phyloP scores from a whole-genome alignment of 345 rosid species.

The Gynandropsis gynandra region DNA sequence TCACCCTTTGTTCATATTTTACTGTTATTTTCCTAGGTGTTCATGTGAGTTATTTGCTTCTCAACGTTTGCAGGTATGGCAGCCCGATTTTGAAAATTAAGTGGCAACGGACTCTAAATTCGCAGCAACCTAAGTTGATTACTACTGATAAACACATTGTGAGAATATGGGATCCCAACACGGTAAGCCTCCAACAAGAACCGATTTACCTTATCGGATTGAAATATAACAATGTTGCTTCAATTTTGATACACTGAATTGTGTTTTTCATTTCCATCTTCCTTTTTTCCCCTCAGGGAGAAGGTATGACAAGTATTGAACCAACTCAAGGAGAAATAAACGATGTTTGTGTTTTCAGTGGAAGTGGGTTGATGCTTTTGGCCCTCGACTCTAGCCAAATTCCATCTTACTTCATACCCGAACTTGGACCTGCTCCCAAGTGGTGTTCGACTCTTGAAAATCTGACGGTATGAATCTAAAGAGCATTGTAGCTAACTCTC shows the following conservation, averaged over 20 bases:
- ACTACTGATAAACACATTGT: conserved; percentile 80
- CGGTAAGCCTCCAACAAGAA: conserved; percentile 36
- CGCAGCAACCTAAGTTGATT: conserved; percentile 65
- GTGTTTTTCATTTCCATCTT: conserved; percentile 7
- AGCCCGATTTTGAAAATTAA: conserved; percentile 81
- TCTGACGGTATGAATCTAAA: conserved; percentile 47
- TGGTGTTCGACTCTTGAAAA: conserved; percentile 84
- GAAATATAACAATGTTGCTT: not conserved
- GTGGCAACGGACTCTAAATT: conserved; percentile 82
- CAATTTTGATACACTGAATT: not conserved
- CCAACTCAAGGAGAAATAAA: conserved; percentile 80
- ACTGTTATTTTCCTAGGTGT: conserved; percentile 1
- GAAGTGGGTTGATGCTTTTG: conserved; percentile 81
- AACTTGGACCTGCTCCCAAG: conserved; percentile 90
- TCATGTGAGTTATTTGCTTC: conserved; percentile 1
- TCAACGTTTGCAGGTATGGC: conserved; percentile 58
- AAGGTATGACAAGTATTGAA: conserved; percentile 87
- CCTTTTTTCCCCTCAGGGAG: conserved; percentile 78
- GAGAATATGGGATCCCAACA: conserved; percentile 94
- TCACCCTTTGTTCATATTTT: not conserved
- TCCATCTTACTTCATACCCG: conserved; percentile 85
- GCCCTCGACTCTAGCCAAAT: conserved; percentile 81
- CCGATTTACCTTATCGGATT: not conserved
- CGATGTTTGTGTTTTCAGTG: conserved; percentile 73
- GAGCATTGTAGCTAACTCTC: not conserved